Evolutionary conservation across 345 rosid genomes (phyloP), one percentile per base, ranked within the genome.

Genomic region (Bruguiera sexangula): DNA sequence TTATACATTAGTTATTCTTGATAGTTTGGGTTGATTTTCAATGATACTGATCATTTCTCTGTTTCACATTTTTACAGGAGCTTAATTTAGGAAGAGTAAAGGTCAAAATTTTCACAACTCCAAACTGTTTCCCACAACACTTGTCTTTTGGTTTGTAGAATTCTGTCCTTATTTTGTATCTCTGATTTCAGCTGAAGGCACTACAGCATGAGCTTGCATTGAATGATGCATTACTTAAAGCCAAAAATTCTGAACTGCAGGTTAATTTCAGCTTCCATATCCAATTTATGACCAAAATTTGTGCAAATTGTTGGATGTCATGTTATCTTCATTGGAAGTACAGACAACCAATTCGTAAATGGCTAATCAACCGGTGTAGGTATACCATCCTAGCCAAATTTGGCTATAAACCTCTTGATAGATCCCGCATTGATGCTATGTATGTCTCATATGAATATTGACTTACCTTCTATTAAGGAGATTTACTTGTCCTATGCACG

Each of bases 191-290:
- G 89, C 24, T 81, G 65, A 87, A 84, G 66, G 71, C 80, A 55
- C 71, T 85, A 30, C 88, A 82, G 69, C 93, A 88, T 71, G 87
- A 88, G 75, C 72, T 88, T 60, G 69, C 66, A 27, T 81, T 89
- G 83, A 84, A 84, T 73, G 83, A 80, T 29, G 84, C 89, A 32
- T 70, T 84, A 67, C 79, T 78, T 39, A 85, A 84, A 79, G 84
- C 76, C 21, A 84, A 72, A 57, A 73, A 32, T 8, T 32, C 54
- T 30, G 75, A 68, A 61, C 36, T 50, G 21, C 29, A 75, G 82
- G 86, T 84, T 66, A 61, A 74, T 54, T 64, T 36, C 13, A 8
- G 20, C 37, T 46, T 62, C 24, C 48, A 52, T 39, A 34, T 50
- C 1, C 6, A 18, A 46, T 21, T 29, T 30, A 27, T 32, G 1